Evolutionary conservation across 2,329 filamentous ascomycete genomes (phyloP), one percentile per base, ranked within the genome.

Genomic region (Byssoonygena ceratinophila): DNA sequence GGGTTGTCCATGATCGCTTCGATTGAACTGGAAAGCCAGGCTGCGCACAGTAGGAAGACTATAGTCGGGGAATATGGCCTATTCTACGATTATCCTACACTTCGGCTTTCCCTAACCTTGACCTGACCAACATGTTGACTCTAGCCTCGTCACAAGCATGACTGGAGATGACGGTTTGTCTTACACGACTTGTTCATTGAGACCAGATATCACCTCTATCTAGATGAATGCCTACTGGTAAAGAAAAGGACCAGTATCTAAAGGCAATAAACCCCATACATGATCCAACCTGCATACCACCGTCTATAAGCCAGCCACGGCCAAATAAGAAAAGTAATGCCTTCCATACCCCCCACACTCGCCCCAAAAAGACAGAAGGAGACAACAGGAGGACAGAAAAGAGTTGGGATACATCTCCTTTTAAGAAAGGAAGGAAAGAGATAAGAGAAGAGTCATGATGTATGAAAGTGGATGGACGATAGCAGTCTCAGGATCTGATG

Each of bases 301-400:
- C 27, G 31, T 51, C 39, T 51, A 51, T 50, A 45, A 37, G 23
- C 39, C 39, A 51, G 25, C 29, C 39, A 32, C 18, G 40, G 16
- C 22, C 20, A 39, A 11, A 47, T 25, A 4, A 16, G 27, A 46
- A 46, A 50, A 2, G 23, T 3, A 40, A 40, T 39, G 7, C n/a
- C 29, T 27, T 25, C 18, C n/a, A 22, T 6, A 36, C 40, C 48
- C 27, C n/a, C 29, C 23, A n/a, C 5, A 32, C 37, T 22, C 47
- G 34, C 34, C 36, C 32, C n/a, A 34, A 59, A 41, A 59, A 31
- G 55, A 56, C 59, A 57, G 58, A 55, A 60, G 46, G 32, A 46
- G 48, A 40, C 20, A 40, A 11, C 11, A 23, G 20, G 23, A 23
- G 9, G n/a, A 40, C 3, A 56, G n/a, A n/a, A n/a, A 53, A 51